Evolutionary conservation across 208 protist species (phyloP).

Genomic region (Herpetomonas samuelpessoai): DNA sequence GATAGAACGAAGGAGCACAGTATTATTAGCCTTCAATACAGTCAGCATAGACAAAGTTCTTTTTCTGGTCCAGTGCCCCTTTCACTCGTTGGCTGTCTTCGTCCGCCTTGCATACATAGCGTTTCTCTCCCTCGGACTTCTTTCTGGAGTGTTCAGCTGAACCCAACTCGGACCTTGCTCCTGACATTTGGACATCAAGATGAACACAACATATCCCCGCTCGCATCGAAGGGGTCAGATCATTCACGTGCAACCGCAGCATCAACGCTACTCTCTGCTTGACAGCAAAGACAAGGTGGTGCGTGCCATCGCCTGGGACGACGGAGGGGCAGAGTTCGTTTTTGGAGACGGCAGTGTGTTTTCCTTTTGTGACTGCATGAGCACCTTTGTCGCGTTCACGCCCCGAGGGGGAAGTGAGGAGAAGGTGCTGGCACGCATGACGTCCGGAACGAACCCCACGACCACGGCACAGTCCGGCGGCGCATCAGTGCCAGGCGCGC

Average conservation of each 20-base stretch:
- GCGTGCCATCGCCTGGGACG: conserved; percentile 58
- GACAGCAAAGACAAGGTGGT: conserved; percentile 43
- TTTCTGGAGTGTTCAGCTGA: too few species aligned
- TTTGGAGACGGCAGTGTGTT: conserved; percentile 81
- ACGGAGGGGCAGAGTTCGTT: conserved; percentile 73
- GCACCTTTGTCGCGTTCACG: conserved; percentile 72
- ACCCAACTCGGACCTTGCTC: too few species aligned
- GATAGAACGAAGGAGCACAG: conserved; percentile 9
- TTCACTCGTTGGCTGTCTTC: too few species aligned
- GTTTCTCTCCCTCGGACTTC: too few species aligned
- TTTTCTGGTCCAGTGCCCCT: too few species aligned
- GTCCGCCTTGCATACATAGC: too few species aligned
- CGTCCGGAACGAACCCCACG: too few species aligned
- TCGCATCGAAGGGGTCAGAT: not conserved
- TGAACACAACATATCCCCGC: too few species aligned
- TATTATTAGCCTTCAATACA: too few species aligned
- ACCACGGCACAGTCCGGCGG: not conserved
- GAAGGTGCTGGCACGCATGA: too few species aligned
- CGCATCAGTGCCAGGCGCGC: not conserved
- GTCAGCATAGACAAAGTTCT: too few species aligned
- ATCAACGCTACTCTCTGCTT: conserved; percentile 15
- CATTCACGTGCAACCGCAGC: conserved; percentile 3
- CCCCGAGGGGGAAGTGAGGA: not conserved
- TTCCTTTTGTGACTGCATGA: conserved; percentile 79
- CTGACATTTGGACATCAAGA: too few species aligned